Percentiles rank a stretch among this genome's conserved stretches.
Evolutionary conservation across 805 yeast genomes (phyloP).

Genomic region (Cyberlindnera mississippiensis): DNA sequence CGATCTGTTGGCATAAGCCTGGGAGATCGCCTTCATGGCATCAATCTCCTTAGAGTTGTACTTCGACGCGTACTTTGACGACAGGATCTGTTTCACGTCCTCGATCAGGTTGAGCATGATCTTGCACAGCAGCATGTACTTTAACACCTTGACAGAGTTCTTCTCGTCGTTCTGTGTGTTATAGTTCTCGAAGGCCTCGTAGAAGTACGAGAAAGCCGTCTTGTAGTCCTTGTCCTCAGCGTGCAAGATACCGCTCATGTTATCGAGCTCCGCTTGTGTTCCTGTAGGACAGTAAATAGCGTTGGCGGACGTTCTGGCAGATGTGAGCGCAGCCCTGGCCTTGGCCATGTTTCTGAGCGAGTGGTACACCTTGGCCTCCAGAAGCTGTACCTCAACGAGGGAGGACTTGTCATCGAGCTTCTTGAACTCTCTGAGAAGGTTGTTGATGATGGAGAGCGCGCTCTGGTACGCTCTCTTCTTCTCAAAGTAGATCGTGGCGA

Average conservation of each 20-base stretch:
- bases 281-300: constrained; percentile 93
- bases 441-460: constrained; percentile 67
- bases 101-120: constrained; percentile 86
- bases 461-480: constrained; percentile 58
- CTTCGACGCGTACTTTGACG: constrained; percentile 68
- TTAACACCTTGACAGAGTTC: constrained; percentile 73
- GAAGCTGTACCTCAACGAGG: constrained; percentile 88
- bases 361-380: constrained; percentile 87
- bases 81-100: constrained; percentile 76
- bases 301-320: constrained; percentile 97
- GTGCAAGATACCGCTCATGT: constrained; percentile 91
- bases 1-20: constrained; percentile 86
- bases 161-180: constrained; percentile 53
- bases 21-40: constrained; percentile 91
- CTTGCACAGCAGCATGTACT: constrained; percentile 89
- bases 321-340: constrained; percentile 85
- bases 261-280: constrained; percentile 89
- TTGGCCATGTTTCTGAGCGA: constrained; percentile 88
- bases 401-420: constrained; percentile 94
- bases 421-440: constrained; percentile 78
- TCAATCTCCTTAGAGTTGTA: constrained; percentile 84
- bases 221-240: constrained; percentile 96
- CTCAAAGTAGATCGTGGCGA: constrained; percentile 70
- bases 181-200: constrained; percentile 91
- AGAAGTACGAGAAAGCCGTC: constrained; percentile 93